phyloP scores from a whole-genome alignment of 2,329 filamentous ascomycete species.

The Epichloe coenophiala region DNA sequence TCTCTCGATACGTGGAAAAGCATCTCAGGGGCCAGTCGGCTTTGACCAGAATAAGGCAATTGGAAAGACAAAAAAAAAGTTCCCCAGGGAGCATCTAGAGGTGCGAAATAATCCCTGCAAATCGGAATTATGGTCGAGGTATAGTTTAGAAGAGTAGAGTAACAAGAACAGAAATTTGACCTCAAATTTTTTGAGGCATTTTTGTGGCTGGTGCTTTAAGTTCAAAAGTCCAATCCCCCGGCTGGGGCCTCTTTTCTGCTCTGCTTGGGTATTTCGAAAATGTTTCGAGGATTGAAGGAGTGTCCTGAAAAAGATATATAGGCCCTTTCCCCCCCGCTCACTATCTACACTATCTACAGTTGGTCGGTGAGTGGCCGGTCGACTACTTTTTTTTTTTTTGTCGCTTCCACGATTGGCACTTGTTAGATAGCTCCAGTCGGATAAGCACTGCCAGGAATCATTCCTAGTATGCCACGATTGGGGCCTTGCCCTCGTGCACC shows the following conservation, averaged over 20 bases:
- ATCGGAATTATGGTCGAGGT: neutral
- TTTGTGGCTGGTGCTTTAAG: neutral
- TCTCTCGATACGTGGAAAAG: neutral
- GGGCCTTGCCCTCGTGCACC: slow-evolving; percentile 19
- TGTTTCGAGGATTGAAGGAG: neutral
- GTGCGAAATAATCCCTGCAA: neutral
- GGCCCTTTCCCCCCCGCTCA: neutral
- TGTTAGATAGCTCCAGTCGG: slow-evolving; percentile 17
- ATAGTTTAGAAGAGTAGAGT: neutral
- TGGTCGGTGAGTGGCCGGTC: neutral
- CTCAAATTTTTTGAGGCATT: neutral
- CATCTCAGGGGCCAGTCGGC: neutral
- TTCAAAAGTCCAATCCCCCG: neutral
- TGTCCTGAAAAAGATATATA: neutral
- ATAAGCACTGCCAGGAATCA: slow-evolving; percentile 42
- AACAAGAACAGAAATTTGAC: neutral
- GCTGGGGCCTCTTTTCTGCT: neutral
- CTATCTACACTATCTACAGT: slow-evolving; percentile 3
- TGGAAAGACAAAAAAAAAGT: neutral
- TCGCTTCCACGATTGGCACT: neutral
- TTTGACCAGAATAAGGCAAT: neutral
- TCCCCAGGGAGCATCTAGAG: neutral
- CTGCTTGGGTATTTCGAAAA: neutral
- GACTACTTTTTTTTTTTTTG: neutral
- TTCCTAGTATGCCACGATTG: slow-evolving; percentile 22